Base-by-base conservation (phyloP, 2,329 filamentous ascomycete species). In the Alternaria ventricosa region DNA sequence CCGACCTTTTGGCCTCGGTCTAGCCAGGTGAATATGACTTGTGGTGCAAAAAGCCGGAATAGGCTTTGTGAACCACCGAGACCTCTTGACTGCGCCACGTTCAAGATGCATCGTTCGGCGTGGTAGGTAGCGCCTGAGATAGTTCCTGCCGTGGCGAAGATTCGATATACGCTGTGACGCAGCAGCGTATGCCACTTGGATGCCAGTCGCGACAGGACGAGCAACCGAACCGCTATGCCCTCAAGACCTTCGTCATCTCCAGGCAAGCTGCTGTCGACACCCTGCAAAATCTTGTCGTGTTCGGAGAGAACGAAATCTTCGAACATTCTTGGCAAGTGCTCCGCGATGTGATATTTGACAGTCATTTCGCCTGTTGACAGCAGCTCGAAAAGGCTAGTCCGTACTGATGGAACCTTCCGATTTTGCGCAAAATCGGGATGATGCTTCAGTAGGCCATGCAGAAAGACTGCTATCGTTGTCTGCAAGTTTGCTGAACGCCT, bases 21-120 rank as follows among this genome's bases (percentile, higher is more conserved):
- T 4, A 96, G 87, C 95, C 94, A 99, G 0, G 94, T 97, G 75
- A 93, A 97, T 4, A 98, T 83, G 7, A 99, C 85, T 74, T 99
- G 96, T 3, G 94, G 89, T 7, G 93, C 90, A 75, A 98, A 99
- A 0, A 98, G 83, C 6, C 84, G 84, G 75, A 99, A 97, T 1
- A 99, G 82, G 33, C 90, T 87, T 70, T 86, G 88, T 0, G 93
- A 85, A 47, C 88, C 88, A 23, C 85, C 79, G 22, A 98, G 85
- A 0, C 85, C 81, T 33, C 97, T 85, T 0, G 86, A 84, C 12
- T 78, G 80, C 5, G 94, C 88, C 30, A 97, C 89, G 12, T 86
- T 84, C 5, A 79, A 77, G 46, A 97, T 84, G 70, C 93, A 96
- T 55, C 86, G 86, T 59, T 87, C 87, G 1, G 95, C 94, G 80